Base-by-base conservation (phyloP, 2,329 filamentous ascomycete genomes). In the Colletotrichum gloeosporioides region DNA sequence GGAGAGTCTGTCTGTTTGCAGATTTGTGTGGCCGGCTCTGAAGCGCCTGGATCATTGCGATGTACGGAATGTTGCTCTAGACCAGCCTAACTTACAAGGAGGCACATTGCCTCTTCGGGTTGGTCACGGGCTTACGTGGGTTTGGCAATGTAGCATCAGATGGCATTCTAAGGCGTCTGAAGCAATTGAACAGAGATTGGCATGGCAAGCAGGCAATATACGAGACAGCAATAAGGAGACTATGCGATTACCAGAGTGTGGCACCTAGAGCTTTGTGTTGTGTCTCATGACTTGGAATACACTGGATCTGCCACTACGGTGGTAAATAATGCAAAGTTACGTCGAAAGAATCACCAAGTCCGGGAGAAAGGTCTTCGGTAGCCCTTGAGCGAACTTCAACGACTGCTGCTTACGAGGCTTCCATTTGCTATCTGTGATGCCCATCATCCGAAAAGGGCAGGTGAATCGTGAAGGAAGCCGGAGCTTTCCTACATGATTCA, bases 141-240 rank as follows among this genome's bases (percentile, higher is more conserved):
- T 22, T 10, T 22, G 6, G 44, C 6, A 22, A 25, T 13, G 1
- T 4, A 53, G 44, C 44, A 13, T 3, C 34, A 39, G 36, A 15
- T 53, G 6, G 6, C 6, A 53, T 53, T 53, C n/a, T 8, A 49
- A 1, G 39, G 39, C 18, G 5, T 49, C 12, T 4, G 0, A 7
- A 9, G 10, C 9, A 12, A 6, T 7, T 49, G 10, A 53, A 2
- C 6, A 53, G 10, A 8, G 0, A 8, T 10, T 8, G 44, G 44
- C 0, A 12, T 49, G 9, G 1, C 1, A 0, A 49, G 5, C 18
- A 53, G 1, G 10, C 1, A 53, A 2, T 53, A 4, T n/a, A n/a
- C 1, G 12, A 53, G 10, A 22, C 3, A 53, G n/a, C 10, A 25
- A 53, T 2, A 13, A 53, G n/a, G 18, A 22, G 4, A 8, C 0